These are phyloP conservation scores for Calocybe indica DNA, from an alignment of 768 basidiomycete species.

Conservation along the genomic window DNA sequence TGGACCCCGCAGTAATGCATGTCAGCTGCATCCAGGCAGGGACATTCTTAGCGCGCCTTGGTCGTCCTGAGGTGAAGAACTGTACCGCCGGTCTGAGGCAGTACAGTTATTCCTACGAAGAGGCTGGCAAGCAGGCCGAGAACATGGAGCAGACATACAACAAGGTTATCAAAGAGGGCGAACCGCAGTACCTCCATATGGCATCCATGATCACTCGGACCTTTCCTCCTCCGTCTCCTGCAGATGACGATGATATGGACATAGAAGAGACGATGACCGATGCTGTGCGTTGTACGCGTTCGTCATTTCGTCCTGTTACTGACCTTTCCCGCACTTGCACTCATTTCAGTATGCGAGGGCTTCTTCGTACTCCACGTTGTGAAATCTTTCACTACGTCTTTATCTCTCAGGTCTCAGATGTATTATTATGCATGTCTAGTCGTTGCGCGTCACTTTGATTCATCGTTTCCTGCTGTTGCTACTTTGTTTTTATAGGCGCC, in stretches of 20 bases:
- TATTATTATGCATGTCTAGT: no score
- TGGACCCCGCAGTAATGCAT: slow-evolving; percentile 88
- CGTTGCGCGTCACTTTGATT: no score
- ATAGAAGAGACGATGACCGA: slow-evolving; percentile 5
- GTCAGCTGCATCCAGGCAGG: slow-evolving; percentile 84
- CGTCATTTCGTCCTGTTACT: neutral
- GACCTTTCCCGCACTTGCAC: neutral
- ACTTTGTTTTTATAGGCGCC: no score
- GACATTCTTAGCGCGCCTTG: slow-evolving; percentile 72
- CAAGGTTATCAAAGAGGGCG: slow-evolving; percentile 31
- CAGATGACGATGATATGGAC: slow-evolving; percentile 10
- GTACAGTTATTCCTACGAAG: slow-evolving; percentile 84
- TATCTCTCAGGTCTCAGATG: neutral
- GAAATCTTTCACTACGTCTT: slow-evolving; percentile 3
- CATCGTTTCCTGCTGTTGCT: no score
- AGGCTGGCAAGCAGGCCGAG: slow-evolving; percentile 71
- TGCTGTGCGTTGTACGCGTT: slow-evolving; percentile 4
- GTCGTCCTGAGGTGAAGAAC: slow-evolving; percentile 73
- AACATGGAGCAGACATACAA: slow-evolving; percentile 55
- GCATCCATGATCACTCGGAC: slow-evolving; percentile 30
- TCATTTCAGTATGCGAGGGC: neutral
- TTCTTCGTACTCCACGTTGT: neutral
- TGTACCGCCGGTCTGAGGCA: slow-evolving; percentile 86
- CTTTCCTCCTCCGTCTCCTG: slow-evolving; percentile 16
- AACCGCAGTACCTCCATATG: slow-evolving; percentile 45